Percentiles rank a stretch among this genome's conserved stretches.
Evolutionary conservation across 2,329 filamentous ascomycete species (phyloP).

Genomic region (Neonectria neomacrospora): DNA sequence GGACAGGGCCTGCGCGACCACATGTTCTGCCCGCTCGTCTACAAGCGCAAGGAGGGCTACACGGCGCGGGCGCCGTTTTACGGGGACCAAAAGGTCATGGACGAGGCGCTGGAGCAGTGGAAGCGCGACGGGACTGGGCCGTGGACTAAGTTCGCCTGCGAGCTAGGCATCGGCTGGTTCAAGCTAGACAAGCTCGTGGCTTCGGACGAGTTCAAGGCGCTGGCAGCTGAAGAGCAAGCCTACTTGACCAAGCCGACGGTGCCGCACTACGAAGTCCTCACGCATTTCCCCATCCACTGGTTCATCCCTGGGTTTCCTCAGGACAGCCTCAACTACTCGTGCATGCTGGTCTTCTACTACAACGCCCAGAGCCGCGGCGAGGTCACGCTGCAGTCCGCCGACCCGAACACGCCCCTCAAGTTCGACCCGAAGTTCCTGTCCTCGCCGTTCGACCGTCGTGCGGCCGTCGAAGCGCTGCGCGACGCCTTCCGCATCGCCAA

Average conservation of each 20-base stretch:
- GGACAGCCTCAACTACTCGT: conserved; percentile 54
- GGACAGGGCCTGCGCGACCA: conserved; percentile 56
- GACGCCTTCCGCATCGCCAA: conserved; percentile 55
- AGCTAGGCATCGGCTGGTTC: conserved; percentile 56
- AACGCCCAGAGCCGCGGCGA: conserved; percentile 65
- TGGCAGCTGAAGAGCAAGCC: conserved; percentile 56
- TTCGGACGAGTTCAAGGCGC: conserved; percentile 60
- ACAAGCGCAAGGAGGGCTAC: conserved; percentile 53
- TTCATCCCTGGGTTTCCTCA: conserved; percentile 53
- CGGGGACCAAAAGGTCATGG: conserved; percentile 53
- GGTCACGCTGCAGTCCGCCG: conserved; percentile 62
- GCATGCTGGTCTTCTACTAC: conserved; percentile 59
- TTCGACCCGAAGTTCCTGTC: conserved; percentile 65
- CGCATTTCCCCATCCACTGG: conserved; percentile 57
- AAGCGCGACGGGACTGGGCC: conserved; percentile 53
- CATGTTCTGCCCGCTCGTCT: conserved; percentile 51
- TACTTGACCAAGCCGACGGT: conserved; percentile 61
- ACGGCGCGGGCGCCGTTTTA: conserved; percentile 60
- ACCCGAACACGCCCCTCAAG: conserved; percentile 61
- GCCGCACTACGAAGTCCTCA: conserved; percentile 67
- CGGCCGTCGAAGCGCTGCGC: conserved; percentile 60
- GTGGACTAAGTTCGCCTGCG: conserved; percentile 54
- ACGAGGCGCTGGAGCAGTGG: conserved; percentile 60
- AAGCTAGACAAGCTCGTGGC: conserved; percentile 54
- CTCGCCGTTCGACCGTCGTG: conserved; percentile 64